Percentiles rank a stretch among this genome's conserved stretches.
phyloP scores from a whole-genome alignment of 225 moss, liverwort and hornwort species.

The Pseudisothecium myosuroides region DNA sequence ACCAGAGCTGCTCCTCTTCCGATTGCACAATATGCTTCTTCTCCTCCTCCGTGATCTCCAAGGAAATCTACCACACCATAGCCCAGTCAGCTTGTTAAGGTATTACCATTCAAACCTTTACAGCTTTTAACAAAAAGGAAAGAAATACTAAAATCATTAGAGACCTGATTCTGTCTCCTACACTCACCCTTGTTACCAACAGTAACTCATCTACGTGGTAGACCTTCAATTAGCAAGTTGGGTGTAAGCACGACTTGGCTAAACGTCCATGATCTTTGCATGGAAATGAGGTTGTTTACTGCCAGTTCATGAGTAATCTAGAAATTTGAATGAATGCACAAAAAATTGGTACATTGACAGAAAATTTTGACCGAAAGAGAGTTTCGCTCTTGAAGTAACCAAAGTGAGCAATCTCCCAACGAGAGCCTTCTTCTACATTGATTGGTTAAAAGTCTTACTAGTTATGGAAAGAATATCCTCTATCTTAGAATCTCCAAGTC shows the following conservation, averaged over 20 bases:
- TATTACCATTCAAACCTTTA: background rate
- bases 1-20: conserved; percentile 64
- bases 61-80: conserved; percentile 41
- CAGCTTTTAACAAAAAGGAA: background rate
- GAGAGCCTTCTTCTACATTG: background rate
- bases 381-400: background rate
- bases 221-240: background rate
- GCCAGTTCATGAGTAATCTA: background rate
- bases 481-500: background rate
- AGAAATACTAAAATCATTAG: too few relatives aligned
- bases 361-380: background rate
- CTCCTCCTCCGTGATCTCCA: conserved; percentile 80
- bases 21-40: conserved; percentile 47
- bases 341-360: background rate
- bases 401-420: background rate
- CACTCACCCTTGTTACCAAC: background rate
- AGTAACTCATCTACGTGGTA: background rate
- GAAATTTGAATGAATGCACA: background rate
- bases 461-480: background rate
- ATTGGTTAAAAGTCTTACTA: background rate
- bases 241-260: background rate
- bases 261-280: background rate
- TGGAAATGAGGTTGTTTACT: background rate
- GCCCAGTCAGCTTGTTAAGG: background rate
- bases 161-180: background rate